phyloP scores from a whole-genome alignment of 208 protist species.

The Tritrichomonas foetus region DNA sequence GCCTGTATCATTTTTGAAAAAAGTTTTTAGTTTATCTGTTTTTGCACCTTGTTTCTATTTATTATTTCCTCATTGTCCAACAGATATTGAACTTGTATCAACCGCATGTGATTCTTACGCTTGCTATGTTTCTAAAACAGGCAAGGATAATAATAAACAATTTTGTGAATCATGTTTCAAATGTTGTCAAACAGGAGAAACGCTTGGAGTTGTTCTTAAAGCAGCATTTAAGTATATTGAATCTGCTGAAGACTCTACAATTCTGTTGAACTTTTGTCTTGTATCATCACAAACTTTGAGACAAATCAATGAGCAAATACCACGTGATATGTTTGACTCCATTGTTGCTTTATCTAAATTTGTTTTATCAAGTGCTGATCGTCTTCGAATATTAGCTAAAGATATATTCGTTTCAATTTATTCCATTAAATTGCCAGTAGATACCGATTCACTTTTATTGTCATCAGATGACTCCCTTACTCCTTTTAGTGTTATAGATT shows the following conservation, averaged over 20 bases:
- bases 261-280: no score
- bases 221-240: no score
- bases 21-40: not conserved
- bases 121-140: not conserved
- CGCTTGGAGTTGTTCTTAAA: no score
- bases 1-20: not conserved
- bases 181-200: no score
- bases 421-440: not conserved
- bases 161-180: no score
- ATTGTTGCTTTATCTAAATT: not conserved
- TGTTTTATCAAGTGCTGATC: not conserved
- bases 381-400: not conserved
- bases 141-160: no score
- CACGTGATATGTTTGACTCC: no score
- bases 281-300: no score
- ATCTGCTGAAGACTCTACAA: no score
- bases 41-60: not conserved
- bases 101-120: not conserved
- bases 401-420: not conserved
- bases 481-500: not conserved
- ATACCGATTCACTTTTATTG: not conserved
- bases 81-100: not conserved
- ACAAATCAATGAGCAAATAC: no score
- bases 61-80: not conserved
- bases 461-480: not conserved